Base-by-base conservation (phyloP, 2,329 filamentous ascomycete genomes). In the Teratosphaeria nubilosa region DNA sequence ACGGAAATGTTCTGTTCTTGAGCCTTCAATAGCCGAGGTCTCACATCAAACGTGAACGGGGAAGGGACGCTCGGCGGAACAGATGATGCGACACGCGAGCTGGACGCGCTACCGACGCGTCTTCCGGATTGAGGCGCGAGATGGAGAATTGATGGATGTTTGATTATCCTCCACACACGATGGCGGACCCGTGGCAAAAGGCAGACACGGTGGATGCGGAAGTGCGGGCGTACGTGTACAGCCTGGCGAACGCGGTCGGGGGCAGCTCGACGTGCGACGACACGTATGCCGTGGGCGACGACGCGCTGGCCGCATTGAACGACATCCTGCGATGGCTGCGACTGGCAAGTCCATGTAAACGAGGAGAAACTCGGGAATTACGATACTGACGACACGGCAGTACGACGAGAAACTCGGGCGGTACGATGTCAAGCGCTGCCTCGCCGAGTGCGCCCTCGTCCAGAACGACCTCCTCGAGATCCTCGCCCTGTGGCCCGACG, bases 261-360 rank as follows among this genome's bases (percentile, higher is more conserved):
- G 69, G 69, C n/a, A 63, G 63, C 53, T 68, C 65, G 24, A 69
- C 65, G 13, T 63, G 64, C 62, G 69, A 69, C 57, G 67, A 69
- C 56, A 64, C 82, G 69, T 99, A 99, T 73, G 82, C 90, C 51
- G 84, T 97, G 37, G 94, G 94, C 74, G 92, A 97, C 74, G 92
- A 96, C 70, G 92, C 91, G 13, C 79, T 95, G 60, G 89, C 94
- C 59, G 94, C 91, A 69, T 79, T 99, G 58, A 91, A 92, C 62
- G 94, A 99, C 75, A 81, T 99, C 57, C 92, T 94, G 70, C 87
- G 87, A 82, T 99, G 94, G 94, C 82, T 99, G 65, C 91, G 90
- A 66, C 84, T 96, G 62, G 55, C 53, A 57, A 30, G 14, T n/a
- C n/a, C n/a, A n/a, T n/a, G n/a, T n/a, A n/a, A n/a, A n/a, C n/a